phyloP scores from a whole-genome alignment of 306 rosid genomes.

The Cucumis cinereus region DNA sequence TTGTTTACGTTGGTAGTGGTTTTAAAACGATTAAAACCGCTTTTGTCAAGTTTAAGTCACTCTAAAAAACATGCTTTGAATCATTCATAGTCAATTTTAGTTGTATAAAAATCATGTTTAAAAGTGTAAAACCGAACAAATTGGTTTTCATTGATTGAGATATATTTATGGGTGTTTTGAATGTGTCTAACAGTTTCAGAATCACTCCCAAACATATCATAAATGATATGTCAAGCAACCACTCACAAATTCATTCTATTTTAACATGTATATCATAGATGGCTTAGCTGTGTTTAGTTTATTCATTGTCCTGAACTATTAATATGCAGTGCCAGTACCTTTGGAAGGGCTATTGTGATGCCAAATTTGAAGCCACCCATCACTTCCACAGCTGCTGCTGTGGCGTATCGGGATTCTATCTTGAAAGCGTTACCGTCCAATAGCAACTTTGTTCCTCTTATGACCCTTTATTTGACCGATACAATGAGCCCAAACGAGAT shows the following conservation, averaged over 20 bases:
- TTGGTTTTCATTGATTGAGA: no score
- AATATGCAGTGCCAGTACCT: slow-evolving; percentile 46
- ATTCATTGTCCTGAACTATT: slow-evolving; percentile 9
- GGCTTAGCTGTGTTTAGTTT: neutral
- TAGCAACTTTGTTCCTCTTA: slow-evolving; percentile 67
- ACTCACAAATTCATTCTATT: neutral
- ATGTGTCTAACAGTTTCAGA: no score
- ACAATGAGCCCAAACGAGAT: slow-evolving; percentile 59
- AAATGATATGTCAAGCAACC: neutral
- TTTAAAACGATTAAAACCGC: no score
- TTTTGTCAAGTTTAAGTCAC: no score
- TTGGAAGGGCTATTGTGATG: slow-evolving; percentile 86
- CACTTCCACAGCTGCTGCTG: slow-evolving; percentile 52
- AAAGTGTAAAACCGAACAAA: no score
- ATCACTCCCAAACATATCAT: no score
- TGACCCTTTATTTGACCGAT: slow-evolving; percentile 87
- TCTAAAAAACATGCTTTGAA: no score
- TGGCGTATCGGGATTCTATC: slow-evolving; percentile 61
- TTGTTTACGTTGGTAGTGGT: no score
- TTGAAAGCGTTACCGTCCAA: slow-evolving; percentile 52
- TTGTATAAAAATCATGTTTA: no score
- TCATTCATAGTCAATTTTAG: no score
- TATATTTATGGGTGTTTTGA: no score
- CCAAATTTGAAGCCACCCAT: slow-evolving; percentile 88
- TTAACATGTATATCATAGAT: neutral